Evolutionary conservation across 805 yeast genomes (phyloP).

Genomic region (Starmera quercuum): DNA sequence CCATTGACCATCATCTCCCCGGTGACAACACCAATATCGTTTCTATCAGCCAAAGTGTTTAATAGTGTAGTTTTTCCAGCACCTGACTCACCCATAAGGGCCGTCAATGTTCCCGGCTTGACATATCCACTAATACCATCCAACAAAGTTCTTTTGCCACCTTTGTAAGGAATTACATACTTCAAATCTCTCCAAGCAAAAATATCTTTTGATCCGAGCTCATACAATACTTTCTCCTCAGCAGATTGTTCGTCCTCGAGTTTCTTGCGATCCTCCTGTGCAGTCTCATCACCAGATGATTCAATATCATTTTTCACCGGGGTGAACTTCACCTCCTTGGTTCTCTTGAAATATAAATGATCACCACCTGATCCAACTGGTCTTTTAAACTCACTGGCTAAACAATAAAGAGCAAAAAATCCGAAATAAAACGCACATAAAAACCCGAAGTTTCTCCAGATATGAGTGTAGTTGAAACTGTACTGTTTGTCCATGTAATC

Average conservation of each 20-base stretch:
- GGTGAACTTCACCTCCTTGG: constrained; percentile 5
- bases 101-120: constrained; percentile 55
- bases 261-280: constrained; percentile 3
- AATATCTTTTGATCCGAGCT: constrained; percentile 21
- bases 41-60: constrained; percentile 44
- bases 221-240: constrained; percentile 15
- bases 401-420: constrained; percentile 44
- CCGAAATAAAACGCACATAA: constrained; percentile 44
- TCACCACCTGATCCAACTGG: constrained; percentile 26
- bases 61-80: constrained; percentile 54
- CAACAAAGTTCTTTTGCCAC: constrained; percentile 38
- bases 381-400: constrained; percentile 45
- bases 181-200: constrained; percentile 26
- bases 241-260: constrained; percentile 1
- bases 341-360: constrained; percentile 47
- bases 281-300: constrained; percentile 1
- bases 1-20: constrained; percentile 57
- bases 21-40: constrained; percentile 45
- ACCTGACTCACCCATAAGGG: constrained; percentile 58
- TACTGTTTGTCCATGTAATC: constrained; percentile 41
- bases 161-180: constrained; percentile 23
- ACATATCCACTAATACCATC: constrained; percentile 55
- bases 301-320: constrained; percentile 5
- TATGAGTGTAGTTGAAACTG: constrained; percentile 46
- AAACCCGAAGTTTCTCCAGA: constrained; percentile 80